Conservation (phyloP, 139 green algal genomes). For the Volvox africanus region DNA sequence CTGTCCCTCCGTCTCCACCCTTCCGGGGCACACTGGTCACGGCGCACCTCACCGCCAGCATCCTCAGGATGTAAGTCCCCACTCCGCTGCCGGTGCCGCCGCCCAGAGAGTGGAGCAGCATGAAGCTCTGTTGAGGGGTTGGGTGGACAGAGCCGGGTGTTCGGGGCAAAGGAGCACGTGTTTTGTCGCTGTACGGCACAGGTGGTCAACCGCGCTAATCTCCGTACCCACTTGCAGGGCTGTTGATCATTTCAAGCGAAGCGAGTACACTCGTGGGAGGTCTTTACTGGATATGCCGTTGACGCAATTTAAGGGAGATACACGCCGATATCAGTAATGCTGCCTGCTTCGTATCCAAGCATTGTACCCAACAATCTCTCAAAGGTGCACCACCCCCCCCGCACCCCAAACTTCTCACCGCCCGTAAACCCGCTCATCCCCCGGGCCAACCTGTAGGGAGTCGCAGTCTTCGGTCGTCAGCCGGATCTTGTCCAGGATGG, state of each 20-base stretch:
- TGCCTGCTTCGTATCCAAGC: too few relatives aligned
- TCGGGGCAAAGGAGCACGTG: not conserved
- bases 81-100: slow-evolving; percentile 87
- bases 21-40: too few relatives aligned
- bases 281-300: too few relatives aligned
- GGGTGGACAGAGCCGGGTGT: not conserved
- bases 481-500: slow-evolving; percentile 72
- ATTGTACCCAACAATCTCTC: too few relatives aligned
- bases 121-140: slow-evolving; percentile 62
- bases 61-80: slow-evolving; percentile 80
- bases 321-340: too few relatives aligned
- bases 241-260: too few relatives aligned
- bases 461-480: slow-evolving; percentile 78
- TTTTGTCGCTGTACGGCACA: too few relatives aligned
- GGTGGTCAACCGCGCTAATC: too few relatives aligned
- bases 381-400: too few relatives aligned
- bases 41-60: slow-evolving; percentile 70
- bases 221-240: too few relatives aligned
- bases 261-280: too few relatives aligned
- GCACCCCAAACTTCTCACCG: not conserved
- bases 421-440: not conserved
- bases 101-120: slow-evolving; percentile 86
- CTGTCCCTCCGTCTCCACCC: not conserved
- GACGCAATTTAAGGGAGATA: too few relatives aligned
- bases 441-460: slow-evolving; percentile 52